phyloP scores from a whole-genome alignment of 2,329 filamentous ascomycete species.

The Colletotrichum camelliae region DNA sequence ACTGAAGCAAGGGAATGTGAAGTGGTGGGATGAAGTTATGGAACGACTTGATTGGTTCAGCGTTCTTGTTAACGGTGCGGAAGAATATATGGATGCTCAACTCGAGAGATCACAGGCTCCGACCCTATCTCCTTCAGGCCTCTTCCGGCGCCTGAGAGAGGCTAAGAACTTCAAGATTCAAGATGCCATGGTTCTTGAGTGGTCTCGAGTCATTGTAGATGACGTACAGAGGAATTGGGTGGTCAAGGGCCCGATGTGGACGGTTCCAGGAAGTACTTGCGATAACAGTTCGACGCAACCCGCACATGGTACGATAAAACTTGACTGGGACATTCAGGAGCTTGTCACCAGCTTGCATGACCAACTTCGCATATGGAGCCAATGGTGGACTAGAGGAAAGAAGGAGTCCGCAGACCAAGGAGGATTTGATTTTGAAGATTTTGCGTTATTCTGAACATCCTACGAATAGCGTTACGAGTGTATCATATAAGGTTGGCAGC shows the following conservation, averaged over 20 bases:
- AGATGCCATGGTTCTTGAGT: conserved; percentile 40
- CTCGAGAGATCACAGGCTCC: not conserved
- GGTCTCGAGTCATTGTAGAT: conserved; percentile 46
- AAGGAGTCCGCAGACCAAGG: not conserved
- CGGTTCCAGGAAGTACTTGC: conserved; percentile 42
- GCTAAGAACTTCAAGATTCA: not conserved
- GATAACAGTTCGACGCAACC: conserved; percentile 37
- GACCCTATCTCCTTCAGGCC: not conserved
- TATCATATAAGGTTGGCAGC: not conserved
- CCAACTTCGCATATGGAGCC: conserved; percentile 36
- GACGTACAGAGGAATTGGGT: conserved; percentile 54
- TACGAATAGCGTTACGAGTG: not conserved
- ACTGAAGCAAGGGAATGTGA: not conserved
- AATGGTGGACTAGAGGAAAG: conserved; percentile 33
- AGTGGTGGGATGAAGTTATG: conserved; percentile 12
- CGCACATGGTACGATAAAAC: conserved; percentile 36
- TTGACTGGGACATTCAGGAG: conserved; percentile 34
- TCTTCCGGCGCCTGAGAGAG: conserved; percentile 26
- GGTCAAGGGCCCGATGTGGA: conserved; percentile 35
- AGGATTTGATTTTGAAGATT: not conserved
- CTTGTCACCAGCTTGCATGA: conserved; percentile 36
- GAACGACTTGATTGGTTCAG: not conserved
- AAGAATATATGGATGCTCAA: conserved; percentile 9
- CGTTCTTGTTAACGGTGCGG: not conserved
- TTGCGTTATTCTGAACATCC: conserved; percentile 7